phyloP scores from a whole-genome alignment of 2,329 filamentous ascomycete genomes.

The Setomelanomma holmii region DNA sequence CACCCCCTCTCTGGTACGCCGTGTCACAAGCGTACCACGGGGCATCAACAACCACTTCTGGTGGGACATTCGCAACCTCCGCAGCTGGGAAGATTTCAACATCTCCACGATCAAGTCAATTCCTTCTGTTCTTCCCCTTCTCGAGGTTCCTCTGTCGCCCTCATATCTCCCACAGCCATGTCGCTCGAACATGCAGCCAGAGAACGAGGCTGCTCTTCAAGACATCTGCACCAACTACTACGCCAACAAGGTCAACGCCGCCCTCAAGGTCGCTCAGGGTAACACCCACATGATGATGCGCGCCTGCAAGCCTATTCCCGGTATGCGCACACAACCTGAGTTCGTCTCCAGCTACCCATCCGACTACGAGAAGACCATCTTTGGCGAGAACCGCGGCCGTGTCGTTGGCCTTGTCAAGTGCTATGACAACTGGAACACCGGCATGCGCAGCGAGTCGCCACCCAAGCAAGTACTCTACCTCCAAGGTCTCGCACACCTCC shows the following conservation, averaged over 20 bases:
- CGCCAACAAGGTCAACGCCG: constrained; percentile 85
- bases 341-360: constrained; percentile 70
- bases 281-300: constrained; percentile 65
- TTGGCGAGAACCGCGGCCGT: constrained; percentile 60
- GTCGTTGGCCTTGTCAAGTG: constrained; percentile 87
- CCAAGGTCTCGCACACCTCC: constrained; percentile 81
- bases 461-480: constrained; percentile 89
- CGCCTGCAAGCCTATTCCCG: constrained; percentile 42
- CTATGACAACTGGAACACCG: constrained; percentile 94
- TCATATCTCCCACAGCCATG: constrained; percentile 66
- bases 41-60: constrained; percentile 83
- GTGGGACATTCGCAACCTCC: constrained; percentile 92
- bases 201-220: constrained; percentile 79
- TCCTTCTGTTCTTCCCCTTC: constrained; percentile 73
- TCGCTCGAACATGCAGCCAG: constrained; percentile 69
- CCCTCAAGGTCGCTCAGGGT: constrained; percentile 76
- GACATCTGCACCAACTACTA: constrained; percentile 79
- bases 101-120: constrained; percentile 74
- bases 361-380: constrained; percentile 58
- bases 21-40: constrained; percentile 74
- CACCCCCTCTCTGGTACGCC: constrained; percentile 80
- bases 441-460: constrained; percentile 86
- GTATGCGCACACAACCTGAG: constrained; percentile 65
- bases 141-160: constrained; percentile 67
- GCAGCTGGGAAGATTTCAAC: constrained; percentile 83